Base-by-base conservation (phyloP, 1,284 basidiomycete species). In the Fomitopsis schrenkii region DNA sequence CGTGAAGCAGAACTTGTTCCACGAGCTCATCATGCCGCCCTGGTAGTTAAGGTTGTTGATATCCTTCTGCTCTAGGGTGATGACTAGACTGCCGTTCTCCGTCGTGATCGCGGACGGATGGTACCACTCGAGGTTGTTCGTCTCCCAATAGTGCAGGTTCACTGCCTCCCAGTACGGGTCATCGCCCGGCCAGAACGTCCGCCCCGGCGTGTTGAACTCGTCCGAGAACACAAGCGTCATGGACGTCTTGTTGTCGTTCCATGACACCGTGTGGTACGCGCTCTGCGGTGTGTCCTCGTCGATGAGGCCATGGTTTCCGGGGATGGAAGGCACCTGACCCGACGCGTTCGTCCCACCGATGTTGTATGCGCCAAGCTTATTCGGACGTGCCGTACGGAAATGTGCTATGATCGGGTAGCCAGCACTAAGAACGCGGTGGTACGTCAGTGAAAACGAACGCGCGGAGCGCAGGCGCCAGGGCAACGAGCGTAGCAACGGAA, bases 121-220 rank as follows among this genome's bases (percentile, higher is more conserved):
- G 68, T 91, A 87, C 81, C 80, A 83, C 63, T 83, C 80, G 61
- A 82, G 65, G 63, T 83, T 79, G 58, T 72, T 71, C 58, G 75
- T 77, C 62, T 58, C 66, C 90, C 91, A 91, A 71, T 92, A 93
- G 72, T 92, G 85, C 42, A 93, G 66, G 70, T 87, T 86, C 0
- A 81, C 83, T 1, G 87, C 86, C 65, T 88, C 86, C 88, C 87
- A 90, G 68, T 82, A 84, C 1, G 85, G 83, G 68, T 85, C 84
- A 61, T 84, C 70, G 0, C 79, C 79, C 2, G 78, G 74, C 59
- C 78, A 80, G 71, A 84, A 86, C 44, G 83, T 80, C 26, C 86
- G 77, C 0, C 86, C 86, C 7, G 83, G 82, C 41, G 75, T 71
- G 61, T 88, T 81, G 72, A 90, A 90, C 75, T 89, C 88, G 70